Percentiles rank a stretch among this genome's conserved stretches.
phyloP scores from a whole-genome alignment of 352 stramenopile genomes.

The Thalassiosira hispida region DNA sequence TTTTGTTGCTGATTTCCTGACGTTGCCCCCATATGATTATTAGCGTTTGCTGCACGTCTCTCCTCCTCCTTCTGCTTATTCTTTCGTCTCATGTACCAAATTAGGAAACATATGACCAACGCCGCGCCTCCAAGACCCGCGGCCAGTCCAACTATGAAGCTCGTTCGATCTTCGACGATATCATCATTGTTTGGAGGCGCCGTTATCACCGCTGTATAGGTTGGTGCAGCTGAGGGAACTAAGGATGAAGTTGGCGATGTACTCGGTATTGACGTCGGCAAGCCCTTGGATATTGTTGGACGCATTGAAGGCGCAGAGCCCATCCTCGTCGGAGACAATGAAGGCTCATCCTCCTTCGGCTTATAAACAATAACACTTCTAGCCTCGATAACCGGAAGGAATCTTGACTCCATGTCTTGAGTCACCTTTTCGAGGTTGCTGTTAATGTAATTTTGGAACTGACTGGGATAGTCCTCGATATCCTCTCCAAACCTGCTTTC shows the following conservation, averaged over 20 bases:
- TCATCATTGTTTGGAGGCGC: neutral
- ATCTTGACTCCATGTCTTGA: slow-evolving; percentile 46
- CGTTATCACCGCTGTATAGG: neutral
- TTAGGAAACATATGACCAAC: slow-evolving; percentile 13
- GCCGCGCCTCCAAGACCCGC: slow-evolving; percentile 28
- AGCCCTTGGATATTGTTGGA: slow-evolving; percentile 10
- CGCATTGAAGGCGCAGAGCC: no score
- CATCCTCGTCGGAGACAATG: no score
- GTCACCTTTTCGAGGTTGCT: slow-evolving; percentile 45
- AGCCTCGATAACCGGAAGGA: slow-evolving; percentile 50
- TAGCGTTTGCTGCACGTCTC: neutral
- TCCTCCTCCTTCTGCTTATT: slow-evolving; percentile 5
- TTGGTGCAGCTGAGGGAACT: neutral
- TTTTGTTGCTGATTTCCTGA: slow-evolving; percentile 2
- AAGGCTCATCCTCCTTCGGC: no score
- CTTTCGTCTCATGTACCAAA: slow-evolving; percentile 29
- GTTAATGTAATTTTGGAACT: slow-evolving; percentile 66
- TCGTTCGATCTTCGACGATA: slow-evolving; percentile 8
- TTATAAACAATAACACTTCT: slow-evolving; percentile 37
- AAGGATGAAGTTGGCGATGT: neutral
- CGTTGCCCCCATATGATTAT: neutral
- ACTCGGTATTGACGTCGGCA: neutral
- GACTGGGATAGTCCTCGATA: slow-evolving; percentile 47
- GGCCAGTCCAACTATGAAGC: slow-evolving; percentile 39
- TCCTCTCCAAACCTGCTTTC: slow-evolving; percentile 53